Percentiles rank a stretch among this genome's conserved stretches.
Evolutionary conservation across 441 rosid genomes (phyloP).

Genomic region (Dalechampia spathulata): DNA sequence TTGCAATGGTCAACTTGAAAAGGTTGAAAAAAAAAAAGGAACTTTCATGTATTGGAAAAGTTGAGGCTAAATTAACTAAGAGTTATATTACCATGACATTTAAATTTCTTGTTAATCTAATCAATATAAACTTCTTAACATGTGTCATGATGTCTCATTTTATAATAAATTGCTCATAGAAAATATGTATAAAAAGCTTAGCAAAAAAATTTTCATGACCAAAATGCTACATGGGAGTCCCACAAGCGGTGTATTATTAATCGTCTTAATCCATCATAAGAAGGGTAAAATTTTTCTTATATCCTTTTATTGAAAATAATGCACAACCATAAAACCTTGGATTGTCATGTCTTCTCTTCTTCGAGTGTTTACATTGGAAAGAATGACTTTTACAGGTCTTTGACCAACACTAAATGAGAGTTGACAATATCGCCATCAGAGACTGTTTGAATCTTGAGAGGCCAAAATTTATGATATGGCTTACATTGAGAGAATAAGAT

Average conservation of each 20-base stretch:
- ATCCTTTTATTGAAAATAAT: too few relatives aligned
- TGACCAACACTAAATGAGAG: too few relatives aligned
- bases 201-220: too few relatives aligned
- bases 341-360: background rate
- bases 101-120: background rate
- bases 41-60: background rate
- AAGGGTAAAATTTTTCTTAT: too few relatives aligned
- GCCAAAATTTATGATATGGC: too few relatives aligned
- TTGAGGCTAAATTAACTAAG: background rate
- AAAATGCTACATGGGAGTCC: background rate
- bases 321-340: background rate
- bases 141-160: background rate
- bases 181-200: background rate
- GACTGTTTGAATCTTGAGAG: too few relatives aligned
- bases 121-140: background rate
- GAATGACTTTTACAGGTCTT: background rate
- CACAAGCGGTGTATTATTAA: background rate
- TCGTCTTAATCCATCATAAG: background rate
- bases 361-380: background rate
- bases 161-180: background rate
- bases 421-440: too few relatives aligned
- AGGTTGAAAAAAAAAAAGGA: background rate
- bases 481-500: too few relatives aligned
- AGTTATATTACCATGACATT: background rate
- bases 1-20: too few relatives aligned